A percentile compares a stretch with the other conserved stretches of the same genome.
These are phyloP conservation scores for Mytilinidion resinicola DNA, from an alignment of 495 filamentous ascomycete genomes.

Conservation along the genomic window DNA sequence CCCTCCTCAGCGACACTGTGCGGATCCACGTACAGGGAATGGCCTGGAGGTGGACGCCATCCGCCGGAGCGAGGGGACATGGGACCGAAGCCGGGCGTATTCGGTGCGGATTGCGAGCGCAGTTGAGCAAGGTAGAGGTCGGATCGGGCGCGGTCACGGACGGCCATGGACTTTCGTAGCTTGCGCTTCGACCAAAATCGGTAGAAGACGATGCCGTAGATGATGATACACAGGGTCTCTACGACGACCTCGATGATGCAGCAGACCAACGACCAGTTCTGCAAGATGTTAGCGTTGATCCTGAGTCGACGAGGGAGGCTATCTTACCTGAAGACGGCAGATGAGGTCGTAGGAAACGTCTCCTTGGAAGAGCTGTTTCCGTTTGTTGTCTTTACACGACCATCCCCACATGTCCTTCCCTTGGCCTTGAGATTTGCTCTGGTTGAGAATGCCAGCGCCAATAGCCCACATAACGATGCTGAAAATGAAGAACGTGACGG, in stretches of 20 bases:
- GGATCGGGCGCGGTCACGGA: slow-evolving; percentile 85
- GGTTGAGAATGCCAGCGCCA: slow-evolving; percentile 77
- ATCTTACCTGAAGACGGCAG: slow-evolving; percentile 81
- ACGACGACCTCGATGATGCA: slow-evolving; percentile 94
- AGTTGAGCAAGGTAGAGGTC: slow-evolving; percentile 96
- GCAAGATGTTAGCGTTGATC: slow-evolving; percentile 20
- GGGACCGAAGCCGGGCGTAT: slow-evolving; percentile 79
- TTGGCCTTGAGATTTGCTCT: slow-evolving; percentile 60
- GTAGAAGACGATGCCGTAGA: slow-evolving; percentile 94
- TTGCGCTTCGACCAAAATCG: slow-evolving; percentile 91
- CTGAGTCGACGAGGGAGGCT: not conserved
- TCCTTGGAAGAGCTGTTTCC: slow-evolving; percentile 64
- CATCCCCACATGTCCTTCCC: slow-evolving; percentile 94
- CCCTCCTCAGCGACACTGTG: slow-evolving; percentile 55
- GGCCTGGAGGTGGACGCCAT: slow-evolving; percentile 33
- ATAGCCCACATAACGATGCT: slow-evolving; percentile 90
- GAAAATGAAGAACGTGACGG: slow-evolving; percentile 88
- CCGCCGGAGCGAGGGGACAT: slow-evolving; percentile 37
- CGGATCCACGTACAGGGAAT: slow-evolving; percentile 39
- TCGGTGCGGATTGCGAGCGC: slow-evolving; percentile 83
- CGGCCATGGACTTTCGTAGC: slow-evolving; percentile 92
- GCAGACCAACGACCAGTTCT: slow-evolving; percentile 96
- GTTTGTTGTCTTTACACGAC: slow-evolving; percentile 83
- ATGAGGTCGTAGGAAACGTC: slow-evolving; percentile 86
- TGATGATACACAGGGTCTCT: slow-evolving; percentile 80